Base-by-base conservation (phyloP, 495 filamentous ascomycete species). In the Massariosphaeria phaeospora region DNA sequence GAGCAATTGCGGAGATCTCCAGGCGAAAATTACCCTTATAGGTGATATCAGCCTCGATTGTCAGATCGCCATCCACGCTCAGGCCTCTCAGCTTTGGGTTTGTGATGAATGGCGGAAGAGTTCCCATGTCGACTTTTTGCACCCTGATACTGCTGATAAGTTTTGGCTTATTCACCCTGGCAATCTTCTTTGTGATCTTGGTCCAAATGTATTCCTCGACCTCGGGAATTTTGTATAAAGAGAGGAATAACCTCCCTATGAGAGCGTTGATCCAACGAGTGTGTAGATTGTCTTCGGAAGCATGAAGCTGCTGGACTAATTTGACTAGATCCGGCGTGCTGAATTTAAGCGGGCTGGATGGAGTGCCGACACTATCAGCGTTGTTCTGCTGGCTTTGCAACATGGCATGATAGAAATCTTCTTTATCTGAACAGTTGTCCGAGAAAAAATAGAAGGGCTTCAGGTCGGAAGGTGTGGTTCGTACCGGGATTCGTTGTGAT, bases 121-220 rank as follows among this genome's bases (percentile, higher is more conserved):
- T 83, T 0, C 93, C 93, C 62, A 94, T 86, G 59, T 93, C 81
- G 44, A 98, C 88, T 47, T 77, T 83, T 61, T 84, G 86, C 10
- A 98, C 73, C 13, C 77, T 79, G 42, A 98, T 82, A 48, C 82
- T 81, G 49, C 85, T 89, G 30, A 98, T 79, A 55, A 97, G 96
- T 9, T 85, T 83, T 0, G 93, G 93, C 59, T 89, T 91, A 57
- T 90, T 90, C 31, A 95, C 93, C 20, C 93, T 82, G 3, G 91
- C 82, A 25, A 98, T 97, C 71, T 98, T 98, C 73, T 96, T 96
- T 9, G 84, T 87, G 57, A 98, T 89, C 75, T 95, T 96, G 33
- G 80, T 79, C 41, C 82, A 78, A 25, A 98, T 75, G 45, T 85
- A 78, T 45, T 84, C 78, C 66, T 96, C 86, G 41, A 96, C 69